Percentiles rank a stretch among this genome's conserved stretches.
These are phyloP conservation scores for Phytophthora pini DNA, from an alignment of 352 stramenopile species.

Conservation along the genomic window DNA sequence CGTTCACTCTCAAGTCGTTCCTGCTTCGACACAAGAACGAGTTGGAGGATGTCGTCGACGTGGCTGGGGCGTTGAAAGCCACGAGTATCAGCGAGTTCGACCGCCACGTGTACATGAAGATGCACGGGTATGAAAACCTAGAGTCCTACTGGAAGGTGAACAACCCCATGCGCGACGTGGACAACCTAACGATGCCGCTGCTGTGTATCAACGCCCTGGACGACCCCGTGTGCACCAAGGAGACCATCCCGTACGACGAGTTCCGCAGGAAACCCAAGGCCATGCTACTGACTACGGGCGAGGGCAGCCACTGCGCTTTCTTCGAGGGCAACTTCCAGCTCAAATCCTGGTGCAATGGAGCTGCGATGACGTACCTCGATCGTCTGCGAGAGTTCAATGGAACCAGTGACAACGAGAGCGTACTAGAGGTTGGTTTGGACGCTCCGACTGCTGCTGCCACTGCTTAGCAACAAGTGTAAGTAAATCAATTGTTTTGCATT, in stretches of 20 bases:
- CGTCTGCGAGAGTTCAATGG: constrained; percentile 49
- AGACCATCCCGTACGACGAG: constrained; percentile 69
- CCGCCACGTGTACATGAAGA: constrained; percentile 79
- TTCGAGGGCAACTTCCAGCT: constrained; percentile 65
- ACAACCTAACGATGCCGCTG: constrained; percentile 61
- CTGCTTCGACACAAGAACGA: constrained; percentile 56
- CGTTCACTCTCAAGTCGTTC: constrained; percentile 73
- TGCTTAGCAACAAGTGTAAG: constrained; percentile 19
- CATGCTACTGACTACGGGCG: constrained; percentile 61
- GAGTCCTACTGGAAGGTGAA: constrained; percentile 77
- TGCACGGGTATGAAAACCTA: constrained; percentile 74
- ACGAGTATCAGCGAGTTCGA: constrained; percentile 77
- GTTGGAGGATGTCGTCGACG: constrained; percentile 55
- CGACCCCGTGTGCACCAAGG: constrained; percentile 78
- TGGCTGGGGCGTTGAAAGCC: constrained; percentile 51
- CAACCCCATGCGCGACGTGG: constrained; percentile 75
- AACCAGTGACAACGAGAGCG: constrained; percentile 6
- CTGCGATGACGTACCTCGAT: constrained; percentile 72
- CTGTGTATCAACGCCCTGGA: constrained; percentile 82
- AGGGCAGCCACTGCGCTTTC: constrained; percentile 83
- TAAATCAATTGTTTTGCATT: constrained; percentile 12
- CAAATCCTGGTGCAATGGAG: constrained; percentile 71
- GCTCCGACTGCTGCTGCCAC: constrained; percentile 18
- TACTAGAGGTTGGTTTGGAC: not conserved
- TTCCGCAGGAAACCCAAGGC: constrained; percentile 57